Evolutionary conservation across 148 eudicot species (phyloP).

Genomic region (Suaeda aralocaspica): DNA sequence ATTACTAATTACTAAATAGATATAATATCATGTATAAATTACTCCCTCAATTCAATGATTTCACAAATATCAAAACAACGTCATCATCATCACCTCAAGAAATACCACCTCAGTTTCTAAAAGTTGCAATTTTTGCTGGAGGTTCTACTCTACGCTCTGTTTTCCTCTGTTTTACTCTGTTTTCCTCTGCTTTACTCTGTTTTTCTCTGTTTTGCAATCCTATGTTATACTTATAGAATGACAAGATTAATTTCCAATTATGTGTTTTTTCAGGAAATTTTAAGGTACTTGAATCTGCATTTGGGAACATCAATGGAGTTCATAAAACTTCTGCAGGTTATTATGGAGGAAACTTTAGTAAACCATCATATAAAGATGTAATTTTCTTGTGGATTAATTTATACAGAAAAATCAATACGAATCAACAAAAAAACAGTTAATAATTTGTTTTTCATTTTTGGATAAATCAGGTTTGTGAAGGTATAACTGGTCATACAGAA

Average conservation of each 20-base stretch:
- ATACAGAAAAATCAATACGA: background rate
- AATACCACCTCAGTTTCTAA: slow-evolving; percentile 6
- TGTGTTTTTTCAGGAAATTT: slow-evolving; percentile 18
- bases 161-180: background rate
- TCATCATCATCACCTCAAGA: slow-evolving; percentile 5
- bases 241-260: background rate
- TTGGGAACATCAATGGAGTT: slow-evolving; percentile 33
- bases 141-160: slow-evolving; percentile 15
- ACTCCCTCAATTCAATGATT: slow-evolving; percentile 16
- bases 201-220: background rate
- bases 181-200: background rate
- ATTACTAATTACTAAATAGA: background rate
- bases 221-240: background rate
- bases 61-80: background rate
- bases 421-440: too few relatives aligned
- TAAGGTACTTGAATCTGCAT: slow-evolving; percentile 33
- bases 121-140: slow-evolving; percentile 25
- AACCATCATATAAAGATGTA: slow-evolving; percentile 32
- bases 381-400: background rate
- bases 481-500: slow-evolving; percentile 37
- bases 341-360: slow-evolving; percentile 29
- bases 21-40: slow-evolving; percentile 11
- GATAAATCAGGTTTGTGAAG: slow-evolving; percentile 32
- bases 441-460: background rate
- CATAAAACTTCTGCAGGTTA: slow-evolving; percentile 29